These are phyloP conservation scores for Penicillium sumatraense DNA, from an alignment of 2,329 filamentous ascomycete genomes.

Conservation along the genomic window DNA sequence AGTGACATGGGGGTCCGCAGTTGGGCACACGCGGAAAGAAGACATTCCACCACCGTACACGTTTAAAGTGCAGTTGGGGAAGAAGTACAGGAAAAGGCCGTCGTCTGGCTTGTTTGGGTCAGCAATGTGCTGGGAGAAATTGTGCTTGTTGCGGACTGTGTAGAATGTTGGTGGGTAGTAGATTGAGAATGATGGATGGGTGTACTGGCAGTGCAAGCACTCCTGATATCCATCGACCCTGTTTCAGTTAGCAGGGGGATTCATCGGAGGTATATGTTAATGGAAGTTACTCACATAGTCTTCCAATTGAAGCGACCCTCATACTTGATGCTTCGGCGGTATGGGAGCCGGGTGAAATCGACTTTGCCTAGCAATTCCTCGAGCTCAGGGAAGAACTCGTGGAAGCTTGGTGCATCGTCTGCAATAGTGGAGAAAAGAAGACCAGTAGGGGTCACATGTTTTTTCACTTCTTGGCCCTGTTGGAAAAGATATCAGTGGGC, in stretches of 20 bases:
- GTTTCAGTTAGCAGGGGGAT: neutral
- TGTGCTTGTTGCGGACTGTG: slow-evolving; percentile 58
- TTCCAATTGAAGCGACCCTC: slow-evolving; percentile 64
- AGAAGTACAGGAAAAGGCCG: slow-evolving; percentile 63
- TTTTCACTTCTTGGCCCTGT: slow-evolving; percentile 33
- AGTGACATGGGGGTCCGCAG: slow-evolving; percentile 53
- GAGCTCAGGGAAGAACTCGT: slow-evolving; percentile 59
- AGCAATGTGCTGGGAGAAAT: slow-evolving; percentile 62
- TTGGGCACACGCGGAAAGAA: slow-evolving; percentile 60
- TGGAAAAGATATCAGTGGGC: neutral
- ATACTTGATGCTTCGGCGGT: slow-evolving; percentile 59
- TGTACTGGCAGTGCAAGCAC: slow-evolving; percentile 64
- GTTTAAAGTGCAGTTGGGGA: slow-evolving; percentile 61
- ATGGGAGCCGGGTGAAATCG: slow-evolving; percentile 59
- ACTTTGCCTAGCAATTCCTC: slow-evolving; percentile 54
- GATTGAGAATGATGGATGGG: slow-evolving; percentile 60
- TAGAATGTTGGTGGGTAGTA: slow-evolving; percentile 62
- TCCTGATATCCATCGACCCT: slow-evolving; percentile 64
- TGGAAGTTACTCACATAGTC: slow-evolving; percentile 54
- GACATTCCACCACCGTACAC: slow-evolving; percentile 64
- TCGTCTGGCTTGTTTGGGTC: slow-evolving; percentile 59
- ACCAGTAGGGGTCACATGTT: slow-evolving; percentile 55
- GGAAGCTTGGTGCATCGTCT: slow-evolving; percentile 52
- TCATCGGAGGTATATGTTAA: neutral
- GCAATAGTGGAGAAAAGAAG: slow-evolving; percentile 59